These are phyloP conservation scores for Galerina sulciceps DNA, from an alignment of 768 basidiomycete species.

Conservation along the genomic window DNA sequence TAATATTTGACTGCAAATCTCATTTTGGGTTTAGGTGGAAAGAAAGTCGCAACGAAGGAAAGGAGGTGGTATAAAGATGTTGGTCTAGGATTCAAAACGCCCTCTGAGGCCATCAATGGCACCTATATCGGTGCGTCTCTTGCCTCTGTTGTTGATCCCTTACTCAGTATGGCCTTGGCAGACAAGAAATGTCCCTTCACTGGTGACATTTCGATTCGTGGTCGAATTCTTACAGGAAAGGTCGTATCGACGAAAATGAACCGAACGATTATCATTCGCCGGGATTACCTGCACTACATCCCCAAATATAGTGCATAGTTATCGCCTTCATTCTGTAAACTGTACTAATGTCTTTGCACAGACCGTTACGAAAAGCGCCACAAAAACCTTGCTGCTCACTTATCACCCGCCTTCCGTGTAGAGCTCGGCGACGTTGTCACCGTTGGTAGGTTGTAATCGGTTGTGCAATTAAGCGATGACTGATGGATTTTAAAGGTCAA, in stretches of 20 bases:
- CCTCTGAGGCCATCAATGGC: constrained; percentile 92
- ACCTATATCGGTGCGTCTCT: constrained; percentile 87
- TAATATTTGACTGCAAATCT: constrained; percentile 13
- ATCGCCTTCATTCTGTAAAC: background rate
- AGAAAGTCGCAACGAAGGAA: constrained; percentile 92
- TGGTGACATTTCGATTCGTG: constrained; percentile 95
- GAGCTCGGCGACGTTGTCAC: constrained; percentile 94
- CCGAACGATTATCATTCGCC: constrained; percentile 95
- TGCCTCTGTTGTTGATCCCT: constrained; percentile 3
- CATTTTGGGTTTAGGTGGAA: constrained; percentile 59
- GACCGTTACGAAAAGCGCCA: constrained; percentile 99
- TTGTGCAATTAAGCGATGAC: background rate
- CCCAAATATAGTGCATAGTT: constrained; percentile 91
- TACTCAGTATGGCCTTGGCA: constrained; percentile 29
- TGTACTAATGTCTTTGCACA: constrained; percentile 31
- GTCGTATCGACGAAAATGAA: constrained; percentile 99
- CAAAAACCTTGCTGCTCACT: constrained; percentile 97
- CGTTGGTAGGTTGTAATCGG: constrained; percentile 68
- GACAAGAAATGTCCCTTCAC: constrained; percentile 99
- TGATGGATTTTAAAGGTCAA: constrained; percentile 64
- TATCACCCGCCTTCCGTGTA: constrained; percentile 98
- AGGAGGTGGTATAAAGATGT: constrained; percentile 99
- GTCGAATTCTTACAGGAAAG: constrained; percentile 97
- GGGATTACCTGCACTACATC: constrained; percentile 94
- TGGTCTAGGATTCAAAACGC: constrained; percentile 96